Base-by-base conservation (phyloP, 1,284 basidiomycete species). In the Melampsora americana region DNA sequence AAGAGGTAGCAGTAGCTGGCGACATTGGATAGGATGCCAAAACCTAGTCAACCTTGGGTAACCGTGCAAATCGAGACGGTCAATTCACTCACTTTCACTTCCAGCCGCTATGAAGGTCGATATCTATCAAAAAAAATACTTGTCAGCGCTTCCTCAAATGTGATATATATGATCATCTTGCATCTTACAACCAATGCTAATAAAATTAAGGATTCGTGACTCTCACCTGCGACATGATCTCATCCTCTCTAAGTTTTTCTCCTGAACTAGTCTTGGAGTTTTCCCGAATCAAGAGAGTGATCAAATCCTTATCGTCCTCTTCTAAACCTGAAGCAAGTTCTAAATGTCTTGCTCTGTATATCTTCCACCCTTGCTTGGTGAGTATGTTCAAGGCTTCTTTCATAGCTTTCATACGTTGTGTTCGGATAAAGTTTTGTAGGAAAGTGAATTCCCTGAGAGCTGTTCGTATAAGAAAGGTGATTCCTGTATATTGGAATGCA, bases 181-280 rank as follows among this genome's bases (percentile, higher is more conserved):
- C n/a, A n/a, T n/a, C n/a, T n/a, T n/a, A n/a, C n/a, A n/a, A n/a
- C n/a, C n/a, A n/a, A n/a, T n/a, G n/a, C n/a, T n/a, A n/a, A n/a
- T n/a, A 12, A 32, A 32, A 2, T 78, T 64, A 12, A 32, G 32
- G 11, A 64, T 44, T n/a, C 79, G 44, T 4, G 66, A 77, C 61
- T 30, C 61, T 23, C 23, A 46, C 39, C 44, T 67, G 39, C 11
- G n/a, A 32, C 44, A 46, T 67, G 16, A 67, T 48, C 23, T 46
- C 65, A n/a, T 67, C 44, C 5, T 67, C 46, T 26, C 20, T 14
- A 23, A 67, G 32, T 20, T 42, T 46, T 4, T 67, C 39, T 26
- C 32, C 23, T 50, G 23, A 12, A 26, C 18, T 9, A n/a, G 42
- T 39, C 23, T 23, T 26, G 16, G 59, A 50, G 28, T 66, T 66